phyloP scores from a whole-genome alignment of 768 basidiomycete species.

The Podaxis rugospora region DNA sequence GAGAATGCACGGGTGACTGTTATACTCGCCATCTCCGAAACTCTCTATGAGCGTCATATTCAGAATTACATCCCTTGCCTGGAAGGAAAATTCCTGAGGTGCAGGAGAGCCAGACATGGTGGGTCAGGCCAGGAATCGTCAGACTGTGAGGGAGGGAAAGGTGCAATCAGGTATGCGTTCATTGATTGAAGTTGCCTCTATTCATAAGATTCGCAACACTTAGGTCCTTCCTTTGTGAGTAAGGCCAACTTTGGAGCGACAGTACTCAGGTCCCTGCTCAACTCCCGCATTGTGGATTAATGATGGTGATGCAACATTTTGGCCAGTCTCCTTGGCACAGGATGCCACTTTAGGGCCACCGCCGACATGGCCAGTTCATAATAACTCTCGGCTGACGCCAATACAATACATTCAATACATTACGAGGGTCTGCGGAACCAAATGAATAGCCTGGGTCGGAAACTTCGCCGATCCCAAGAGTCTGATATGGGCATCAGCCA shows the following conservation, averaged over 20 bases:
- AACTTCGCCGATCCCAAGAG: not conserved
- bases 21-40: not conserved
- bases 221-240: no score
- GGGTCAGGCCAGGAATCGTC: not conserved
- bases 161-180: not conserved
- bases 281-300: no score
- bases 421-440: not conserved
- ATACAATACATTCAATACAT: not conserved
- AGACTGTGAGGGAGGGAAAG: not conserved
- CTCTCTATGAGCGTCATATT: not conserved
- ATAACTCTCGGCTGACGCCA: not conserved
- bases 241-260: no score
- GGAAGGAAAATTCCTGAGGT: not conserved
- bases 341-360: no score
- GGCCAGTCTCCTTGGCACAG: no score
- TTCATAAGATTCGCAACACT: not conserved
- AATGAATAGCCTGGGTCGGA: not conserved
- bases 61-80: not conserved
- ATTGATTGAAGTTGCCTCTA: not conserved
- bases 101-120: not conserved
- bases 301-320: no score
- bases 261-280: no score
- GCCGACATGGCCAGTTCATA: not conserved
- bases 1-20: no score
- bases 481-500: no score